phyloP scores from a whole-genome alignment of 169 alveolate genomes.

The Plasmodium vivax region DNA sequence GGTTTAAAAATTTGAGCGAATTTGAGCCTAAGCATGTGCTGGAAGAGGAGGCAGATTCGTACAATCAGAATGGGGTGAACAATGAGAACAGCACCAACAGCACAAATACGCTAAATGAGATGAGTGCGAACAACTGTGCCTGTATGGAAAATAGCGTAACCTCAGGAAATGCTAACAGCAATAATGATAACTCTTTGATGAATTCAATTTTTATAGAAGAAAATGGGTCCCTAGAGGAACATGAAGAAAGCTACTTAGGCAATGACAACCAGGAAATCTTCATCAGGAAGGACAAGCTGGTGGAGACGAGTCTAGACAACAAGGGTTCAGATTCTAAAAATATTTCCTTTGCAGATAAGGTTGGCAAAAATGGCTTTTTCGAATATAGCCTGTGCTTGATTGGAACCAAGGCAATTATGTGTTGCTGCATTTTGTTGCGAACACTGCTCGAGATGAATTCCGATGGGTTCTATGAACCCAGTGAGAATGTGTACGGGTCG shows the following conservation, averaged over 20 bases:
- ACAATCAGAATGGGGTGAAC: neutral
- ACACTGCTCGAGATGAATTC: conserved; percentile 71
- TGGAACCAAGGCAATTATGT: conserved; percentile 79
- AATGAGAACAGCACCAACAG: conserved; percentile 2
- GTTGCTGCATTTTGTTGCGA: conserved; percentile 75
- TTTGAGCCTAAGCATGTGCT: neutral
- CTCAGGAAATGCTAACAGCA: conserved; percentile 27
- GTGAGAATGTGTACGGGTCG: conserved; percentile 17
- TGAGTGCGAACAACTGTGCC: neutral
- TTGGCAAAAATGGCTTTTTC: conserved; percentile 19
- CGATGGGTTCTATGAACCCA: conserved; percentile 73
- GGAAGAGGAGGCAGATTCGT: neutral
- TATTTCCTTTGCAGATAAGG: neutral
- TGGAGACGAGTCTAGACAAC: neutral
- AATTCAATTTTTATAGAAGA: conserved; percentile 64
- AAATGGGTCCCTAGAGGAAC: conserved; percentile 10
- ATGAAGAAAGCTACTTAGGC: conserved; percentile 5
- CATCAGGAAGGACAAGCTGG: neutral
- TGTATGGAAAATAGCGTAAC: neutral
- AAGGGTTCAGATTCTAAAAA: neutral
- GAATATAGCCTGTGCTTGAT: conserved; percentile 69
- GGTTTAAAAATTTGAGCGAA: neutral
- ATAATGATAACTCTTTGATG: conserved; percentile 3
- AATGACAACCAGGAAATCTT: neutral
- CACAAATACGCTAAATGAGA: neutral